phyloP scores from a whole-genome alignment of 108 stramenopile species.

The Pelagomonas calceolata region DNA sequence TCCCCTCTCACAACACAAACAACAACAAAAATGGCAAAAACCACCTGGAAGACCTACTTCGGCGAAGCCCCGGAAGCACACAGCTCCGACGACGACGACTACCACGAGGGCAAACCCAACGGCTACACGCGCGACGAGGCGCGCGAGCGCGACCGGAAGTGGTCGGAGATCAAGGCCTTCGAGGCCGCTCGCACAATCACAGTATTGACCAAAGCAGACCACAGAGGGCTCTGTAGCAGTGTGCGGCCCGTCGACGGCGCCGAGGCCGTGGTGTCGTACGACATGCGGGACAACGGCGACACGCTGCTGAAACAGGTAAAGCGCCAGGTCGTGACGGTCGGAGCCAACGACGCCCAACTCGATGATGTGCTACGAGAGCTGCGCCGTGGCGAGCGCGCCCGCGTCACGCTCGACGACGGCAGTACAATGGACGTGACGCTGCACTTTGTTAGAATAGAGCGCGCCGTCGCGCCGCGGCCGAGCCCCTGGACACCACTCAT shows the following conservation, averaged over 20 bases:
- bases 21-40: too few relatives aligned
- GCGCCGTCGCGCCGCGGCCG: neutral
- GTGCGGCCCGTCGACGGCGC: neutral
- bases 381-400: neutral
- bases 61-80: neutral
- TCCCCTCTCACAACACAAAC: too few relatives aligned
- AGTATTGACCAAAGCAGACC: neutral
- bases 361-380: neutral
- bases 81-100: neutral
- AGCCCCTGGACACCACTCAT: neutral
- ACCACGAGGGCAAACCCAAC: neutral
- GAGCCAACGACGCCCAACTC: neutral
- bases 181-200: neutral
- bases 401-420: neutral
- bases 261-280: neutral
- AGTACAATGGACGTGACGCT: neutral
- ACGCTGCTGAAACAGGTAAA: too few relatives aligned
- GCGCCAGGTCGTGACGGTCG: too few relatives aligned
- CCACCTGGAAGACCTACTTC: neutral
- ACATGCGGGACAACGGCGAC: too few relatives aligned
- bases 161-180: neutral
- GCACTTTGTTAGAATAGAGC: neutral
- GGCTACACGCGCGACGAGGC: neutral
- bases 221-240: neutral
- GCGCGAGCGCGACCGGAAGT: neutral